Evolutionary conservation across 495 filamentous ascomycete species (phyloP).

Genomic region (Sordaria brevicollis): DNA sequence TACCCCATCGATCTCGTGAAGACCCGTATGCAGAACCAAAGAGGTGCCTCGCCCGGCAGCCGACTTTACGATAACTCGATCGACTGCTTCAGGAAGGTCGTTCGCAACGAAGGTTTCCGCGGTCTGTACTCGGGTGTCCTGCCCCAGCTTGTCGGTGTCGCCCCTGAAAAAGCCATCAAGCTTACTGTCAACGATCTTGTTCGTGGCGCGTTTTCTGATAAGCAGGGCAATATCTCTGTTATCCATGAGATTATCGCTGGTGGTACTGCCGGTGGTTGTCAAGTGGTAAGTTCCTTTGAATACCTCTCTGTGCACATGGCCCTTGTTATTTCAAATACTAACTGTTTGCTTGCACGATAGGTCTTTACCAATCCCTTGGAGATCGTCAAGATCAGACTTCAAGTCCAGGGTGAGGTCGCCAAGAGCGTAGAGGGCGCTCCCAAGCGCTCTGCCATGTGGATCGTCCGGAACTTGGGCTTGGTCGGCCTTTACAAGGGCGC

Average conservation of each 20-base stretch:
- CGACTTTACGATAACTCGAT: conserved; percentile 91
- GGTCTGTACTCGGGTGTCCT: conserved; percentile 91
- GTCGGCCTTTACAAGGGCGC: conserved; percentile 95
- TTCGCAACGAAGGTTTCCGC: conserved; percentile 79
- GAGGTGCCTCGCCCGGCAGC: conserved; percentile 68
- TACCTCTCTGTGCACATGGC: background rate
- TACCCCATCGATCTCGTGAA: conserved; percentile 98
- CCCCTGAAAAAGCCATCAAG: conserved; percentile 98
- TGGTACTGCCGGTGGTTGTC: conserved; percentile 84
- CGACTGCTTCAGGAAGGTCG: conserved; percentile 86
- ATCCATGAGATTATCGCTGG: conserved; percentile 73
- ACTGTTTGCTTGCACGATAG: conserved; percentile 29
- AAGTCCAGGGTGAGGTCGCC: conserved; percentile 92
- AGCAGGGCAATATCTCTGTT: conserved; percentile 63
- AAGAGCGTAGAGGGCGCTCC: conserved; percentile 77
- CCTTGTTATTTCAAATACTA: conserved; percentile 1
- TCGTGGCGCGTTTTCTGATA: conserved; percentile 63
- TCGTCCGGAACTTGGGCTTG: conserved; percentile 90
- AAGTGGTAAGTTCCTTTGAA: conserved; percentile 63
- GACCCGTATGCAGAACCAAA: conserved; percentile 97
- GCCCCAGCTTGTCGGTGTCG: conserved; percentile 91
- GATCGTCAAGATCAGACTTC: conserved; percentile 97
- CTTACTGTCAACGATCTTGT: conserved; percentile 95
- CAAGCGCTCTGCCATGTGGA: conserved; percentile 91
- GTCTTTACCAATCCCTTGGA: conserved; percentile 96